A percentile compares a stretch with the other conserved stretches of the same genome.
Conservation (phyloP, 2,329 filamentous ascomycete species). For the Pseudogymnoascus sp. region DNA sequence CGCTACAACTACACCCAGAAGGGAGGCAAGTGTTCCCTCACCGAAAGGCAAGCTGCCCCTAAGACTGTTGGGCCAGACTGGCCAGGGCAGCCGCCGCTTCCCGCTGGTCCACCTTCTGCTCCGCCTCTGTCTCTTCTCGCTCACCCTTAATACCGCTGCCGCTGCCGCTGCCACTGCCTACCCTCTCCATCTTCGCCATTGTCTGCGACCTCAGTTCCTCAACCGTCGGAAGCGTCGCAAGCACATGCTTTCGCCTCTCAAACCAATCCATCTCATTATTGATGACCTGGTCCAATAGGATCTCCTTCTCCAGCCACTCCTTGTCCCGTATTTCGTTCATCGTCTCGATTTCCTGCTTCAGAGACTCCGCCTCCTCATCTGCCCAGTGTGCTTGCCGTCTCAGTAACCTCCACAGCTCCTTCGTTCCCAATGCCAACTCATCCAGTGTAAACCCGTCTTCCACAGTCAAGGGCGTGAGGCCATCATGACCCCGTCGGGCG, state of each 20-base stretch:
- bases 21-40: not conserved
- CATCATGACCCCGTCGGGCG: constrained; percentile 27
- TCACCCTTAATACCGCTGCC: not conserved
- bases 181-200: not conserved
- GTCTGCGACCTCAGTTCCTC: not conserved
- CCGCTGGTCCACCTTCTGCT: not conserved
- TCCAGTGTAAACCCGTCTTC: constrained; percentile 53
- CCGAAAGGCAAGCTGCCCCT: not conserved
- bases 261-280: constrained; percentile 59
- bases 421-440: constrained; percentile 53
- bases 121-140: not conserved
- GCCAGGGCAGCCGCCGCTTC: constrained; percentile 1
- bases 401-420: constrained; percentile 56
- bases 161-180: not conserved
- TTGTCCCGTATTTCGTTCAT: constrained; percentile 59
- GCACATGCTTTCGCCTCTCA: constrained; percentile 45
- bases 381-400: constrained; percentile 64
- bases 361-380: constrained; percentile 53
- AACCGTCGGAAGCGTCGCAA: constrained; percentile 32
- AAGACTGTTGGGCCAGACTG: not conserved
- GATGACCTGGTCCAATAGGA: constrained; percentile 65
- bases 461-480: constrained; percentile 40
- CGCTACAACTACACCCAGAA: not conserved
- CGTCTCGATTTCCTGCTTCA: constrained; percentile 55
- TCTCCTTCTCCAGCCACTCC: constrained; percentile 74